Base-by-base conservation (phyloP, 129 eudicot species). In the Dittrichia graveolens region DNA sequence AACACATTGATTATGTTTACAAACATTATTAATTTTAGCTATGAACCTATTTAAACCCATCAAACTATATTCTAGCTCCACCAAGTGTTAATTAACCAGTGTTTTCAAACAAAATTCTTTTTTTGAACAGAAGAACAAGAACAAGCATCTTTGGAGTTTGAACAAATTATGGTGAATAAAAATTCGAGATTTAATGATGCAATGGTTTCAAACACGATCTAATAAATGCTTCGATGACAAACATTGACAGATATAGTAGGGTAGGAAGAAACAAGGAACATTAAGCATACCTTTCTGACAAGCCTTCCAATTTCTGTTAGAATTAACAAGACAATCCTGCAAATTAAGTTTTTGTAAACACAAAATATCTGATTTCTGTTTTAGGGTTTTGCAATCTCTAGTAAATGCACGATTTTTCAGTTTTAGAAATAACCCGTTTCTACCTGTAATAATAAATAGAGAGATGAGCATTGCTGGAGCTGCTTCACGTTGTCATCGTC, bases 401-500 rank as follows among this genome's bases (percentile, higher is more conserved):
- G 38, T 5, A 40, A 9, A 41, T 9, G 19, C 13, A 11, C 3
- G 12, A 40, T 2, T 7, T 1, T 55, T 55, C 8, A 2, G 7
- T 18, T n/a, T 11, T n/a, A 24, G 31, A 24, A 49, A 5, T 49
- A 24, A 18, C 5, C n/a, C 8, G 8, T 37, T 2, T 12, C 16
- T 40, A 88, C 95, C 90, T 88, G 95, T 75, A 88, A 72, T 39
- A 77, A 50, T 75, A 88, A 15, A 74, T 88, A 85, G 38, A 85
- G 16, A 53, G 87, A 63, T 48, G 96, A 89, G 69, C 96, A 89
- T 34, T 89, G 87, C 48, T 79, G 74, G 7, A 88, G 91, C 77
- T 85, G 91, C 75, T 89, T 89, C 41, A 89, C 85, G 67, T 49
- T 89, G 54, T 85, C 91, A 49, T 88, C 95, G 0, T 85, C 95